Conservation (phyloP, 257 asterid genomes). For the Forsythia suspensa region DNA sequence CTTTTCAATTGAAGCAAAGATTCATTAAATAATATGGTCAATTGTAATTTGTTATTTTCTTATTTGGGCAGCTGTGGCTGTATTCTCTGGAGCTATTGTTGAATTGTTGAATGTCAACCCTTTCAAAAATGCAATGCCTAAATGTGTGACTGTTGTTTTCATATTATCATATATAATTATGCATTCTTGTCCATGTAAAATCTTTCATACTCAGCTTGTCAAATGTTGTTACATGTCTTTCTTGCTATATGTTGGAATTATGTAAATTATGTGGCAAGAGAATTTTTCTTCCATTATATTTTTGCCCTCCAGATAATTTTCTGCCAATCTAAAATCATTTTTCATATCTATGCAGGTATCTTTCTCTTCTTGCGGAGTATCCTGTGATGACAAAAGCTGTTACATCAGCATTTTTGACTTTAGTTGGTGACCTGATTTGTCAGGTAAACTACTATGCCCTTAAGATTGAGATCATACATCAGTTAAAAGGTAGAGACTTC, state of each 20-base stretch:
- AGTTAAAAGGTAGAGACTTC: neutral
- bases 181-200: neutral
- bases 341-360: constrained; percentile 60
- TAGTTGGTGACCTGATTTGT: constrained; percentile 77
- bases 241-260: neutral
- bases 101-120: neutral
- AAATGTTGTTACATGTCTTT: neutral
- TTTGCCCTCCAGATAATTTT: neutral
- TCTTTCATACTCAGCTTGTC: neutral
- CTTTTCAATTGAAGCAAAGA: neutral
- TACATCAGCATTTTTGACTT: constrained; percentile 73
- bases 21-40: neutral
- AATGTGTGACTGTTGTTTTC: neutral
- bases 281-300: neutral
- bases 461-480: constrained; percentile 12
- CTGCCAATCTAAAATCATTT: constrained; percentile 7
- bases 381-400: constrained; percentile 86
- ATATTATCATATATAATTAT: neutral
- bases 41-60: neutral
- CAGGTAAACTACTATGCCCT: constrained; percentile 57
- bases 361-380: constrained; percentile 76
- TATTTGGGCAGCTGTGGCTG: neutral
- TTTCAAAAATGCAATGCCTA: neutral
- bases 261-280: neutral
- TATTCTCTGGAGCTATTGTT: neutral